These are phyloP conservation scores for Tripidium arundinaceum DNA, from an alignment of 202 grass and related monocot genomes.

Conservation along the genomic window DNA sequence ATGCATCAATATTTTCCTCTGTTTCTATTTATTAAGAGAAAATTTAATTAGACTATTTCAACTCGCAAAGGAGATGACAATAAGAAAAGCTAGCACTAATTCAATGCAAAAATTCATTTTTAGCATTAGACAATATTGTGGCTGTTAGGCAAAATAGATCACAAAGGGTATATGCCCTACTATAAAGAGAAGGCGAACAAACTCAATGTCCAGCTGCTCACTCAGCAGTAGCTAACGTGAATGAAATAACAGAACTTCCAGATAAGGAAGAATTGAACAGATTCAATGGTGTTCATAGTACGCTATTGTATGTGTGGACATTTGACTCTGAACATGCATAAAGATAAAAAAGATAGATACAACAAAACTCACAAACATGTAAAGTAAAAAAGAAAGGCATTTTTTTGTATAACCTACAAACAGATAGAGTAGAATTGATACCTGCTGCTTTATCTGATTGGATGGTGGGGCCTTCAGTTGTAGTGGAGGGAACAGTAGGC, in stretches of 20 bases:
- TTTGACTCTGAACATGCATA: not conserved
- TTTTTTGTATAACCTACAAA: not conserved
- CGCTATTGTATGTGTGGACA: not conserved
- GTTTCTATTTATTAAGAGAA: not conserved
- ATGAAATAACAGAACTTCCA: not conserved
- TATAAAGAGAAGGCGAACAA: not conserved
- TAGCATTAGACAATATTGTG: not conserved
- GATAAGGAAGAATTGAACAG: not conserved
- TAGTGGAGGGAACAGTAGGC: slow-evolving; percentile 26
- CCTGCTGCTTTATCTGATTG: slow-evolving; percentile 54
- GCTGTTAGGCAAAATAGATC: not conserved
- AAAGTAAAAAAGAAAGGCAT: not conserved
- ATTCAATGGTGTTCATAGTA: not conserved
- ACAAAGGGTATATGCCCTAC: not conserved
- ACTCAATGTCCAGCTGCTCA: not conserved
- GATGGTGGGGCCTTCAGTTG: slow-evolving; percentile 3
- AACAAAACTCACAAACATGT: slow-evolving; percentile 1
- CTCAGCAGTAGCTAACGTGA: not conserved
- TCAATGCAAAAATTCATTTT: not conserved
- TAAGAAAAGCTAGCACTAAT: not conserved
- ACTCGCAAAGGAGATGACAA: not conserved
- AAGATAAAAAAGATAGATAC: not conserved
- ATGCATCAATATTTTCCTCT: not conserved
- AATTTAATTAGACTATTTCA: slow-evolving; percentile 1
- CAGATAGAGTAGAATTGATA: slow-evolving; percentile 26